phyloP scores from a whole-genome alignment of 1,284 basidiomycete genomes.

The Xerocomus amazonicus region DNA sequence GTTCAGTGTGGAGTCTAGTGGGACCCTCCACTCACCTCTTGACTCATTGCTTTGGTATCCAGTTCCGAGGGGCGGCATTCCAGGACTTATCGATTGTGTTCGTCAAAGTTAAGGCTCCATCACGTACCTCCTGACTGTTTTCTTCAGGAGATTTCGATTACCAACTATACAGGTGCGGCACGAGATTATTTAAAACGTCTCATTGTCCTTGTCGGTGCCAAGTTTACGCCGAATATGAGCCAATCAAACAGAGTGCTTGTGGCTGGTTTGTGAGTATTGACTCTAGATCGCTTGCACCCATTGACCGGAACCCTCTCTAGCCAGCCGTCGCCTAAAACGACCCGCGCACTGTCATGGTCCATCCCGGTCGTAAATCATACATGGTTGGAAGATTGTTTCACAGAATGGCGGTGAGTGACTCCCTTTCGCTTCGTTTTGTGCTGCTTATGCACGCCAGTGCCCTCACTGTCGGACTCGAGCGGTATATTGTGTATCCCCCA shows the following conservation, averaged over 20 bases:
- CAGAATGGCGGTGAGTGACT: conserved; percentile 53
- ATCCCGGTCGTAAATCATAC: conserved; percentile 85
- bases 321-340: conserved; percentile 36
- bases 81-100: conserved; percentile 45
- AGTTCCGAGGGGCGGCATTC: conserved; percentile 42
- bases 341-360: conserved; percentile 72
- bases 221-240: conserved; percentile 79
- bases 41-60: conserved; percentile 61
- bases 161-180: conserved; percentile 82
- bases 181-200: conserved; percentile 85
- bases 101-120: conserved; percentile 15
- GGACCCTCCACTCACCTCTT: conserved; percentile 59
- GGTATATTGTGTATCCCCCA: conserved; percentile 64
- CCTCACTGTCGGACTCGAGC: conserved; percentile 54
- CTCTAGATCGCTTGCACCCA: neutral
- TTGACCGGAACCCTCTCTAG: conserved; percentile 7
- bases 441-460: conserved; percentile 27
- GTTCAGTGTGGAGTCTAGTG: conserved; percentile 68
- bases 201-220: conserved; percentile 72
- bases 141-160: conserved; percentile 70
- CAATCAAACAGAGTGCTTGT: conserved; percentile 74
- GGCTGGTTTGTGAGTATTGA: conserved; percentile 65
- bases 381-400: conserved; percentile 87
- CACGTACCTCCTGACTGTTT: neutral
- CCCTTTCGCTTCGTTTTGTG: neutral